phyloP scores from a whole-genome alignment of 352 stramenopile species.

The Phytophthora sp. region DNA sequence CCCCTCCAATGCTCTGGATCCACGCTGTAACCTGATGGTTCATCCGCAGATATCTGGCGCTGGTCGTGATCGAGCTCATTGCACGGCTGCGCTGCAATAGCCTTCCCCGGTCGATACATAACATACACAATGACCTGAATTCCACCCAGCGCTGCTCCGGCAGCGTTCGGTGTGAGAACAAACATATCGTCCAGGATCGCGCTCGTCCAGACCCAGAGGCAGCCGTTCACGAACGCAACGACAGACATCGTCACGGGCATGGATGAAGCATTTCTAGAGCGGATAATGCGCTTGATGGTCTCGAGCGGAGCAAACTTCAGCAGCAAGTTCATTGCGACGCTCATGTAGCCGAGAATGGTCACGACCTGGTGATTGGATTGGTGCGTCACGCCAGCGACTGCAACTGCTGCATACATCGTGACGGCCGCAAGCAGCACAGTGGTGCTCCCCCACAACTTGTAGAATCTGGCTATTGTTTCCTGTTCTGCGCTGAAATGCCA shows the following conservation, averaged over 20 bases:
- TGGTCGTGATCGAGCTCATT: too few species aligned
- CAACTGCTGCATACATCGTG: conserved; percentile 9
- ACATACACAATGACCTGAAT: conserved; percentile 21
- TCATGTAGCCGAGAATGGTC: conserved; percentile 15
- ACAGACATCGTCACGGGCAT: conserved; percentile 18
- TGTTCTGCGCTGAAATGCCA: conserved; percentile 19
- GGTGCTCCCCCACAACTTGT: conserved; percentile 6
- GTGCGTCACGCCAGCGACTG: conserved; percentile 5
- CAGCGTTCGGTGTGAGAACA: conserved; percentile 25
- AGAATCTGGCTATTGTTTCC: conserved; percentile 1
- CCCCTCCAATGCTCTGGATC: too few species aligned
- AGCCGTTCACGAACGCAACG: conserved; percentile 8
- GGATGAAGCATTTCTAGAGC: conserved; percentile 14
- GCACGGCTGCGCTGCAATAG: too few species aligned
- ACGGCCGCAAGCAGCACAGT: not conserved
- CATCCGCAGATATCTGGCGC: too few species aligned
- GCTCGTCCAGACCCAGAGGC: too few species aligned
- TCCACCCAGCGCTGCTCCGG: conserved; percentile 26
- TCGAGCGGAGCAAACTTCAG: conserved; percentile 19
- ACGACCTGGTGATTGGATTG: conserved; percentile 12
- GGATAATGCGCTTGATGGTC: conserved; percentile 11
- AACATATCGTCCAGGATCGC: conserved; percentile 9
- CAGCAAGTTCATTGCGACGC: conserved; percentile 14
- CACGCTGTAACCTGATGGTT: too few species aligned
- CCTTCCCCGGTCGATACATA: too few species aligned